Conservation (phyloP, 2,329 filamentous ascomycete species). For the Calonectria pseudoreteaudii region DNA sequence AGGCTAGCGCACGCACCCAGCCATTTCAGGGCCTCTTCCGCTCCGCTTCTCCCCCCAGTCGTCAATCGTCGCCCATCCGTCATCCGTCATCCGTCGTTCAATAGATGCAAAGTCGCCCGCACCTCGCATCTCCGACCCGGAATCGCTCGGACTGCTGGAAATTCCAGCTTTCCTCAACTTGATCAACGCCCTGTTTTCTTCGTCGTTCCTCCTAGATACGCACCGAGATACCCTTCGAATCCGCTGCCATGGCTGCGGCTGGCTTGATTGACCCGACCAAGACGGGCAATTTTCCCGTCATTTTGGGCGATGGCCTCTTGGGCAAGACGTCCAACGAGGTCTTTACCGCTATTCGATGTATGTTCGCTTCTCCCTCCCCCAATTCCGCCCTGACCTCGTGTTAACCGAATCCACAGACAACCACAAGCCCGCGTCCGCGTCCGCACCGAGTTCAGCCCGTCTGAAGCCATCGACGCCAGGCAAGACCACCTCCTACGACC, state of each 20-base stretch:
- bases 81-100: background rate
- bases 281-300: slow-evolving; percentile 71
- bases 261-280: slow-evolving; percentile 70
- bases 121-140: background rate
- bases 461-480: slow-evolving; percentile 63
- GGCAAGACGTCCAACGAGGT: slow-evolving; percentile 67
- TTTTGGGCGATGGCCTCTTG: slow-evolving; percentile 71
- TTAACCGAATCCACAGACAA: slow-evolving; percentile 61
- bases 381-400: background rate
- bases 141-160: background rate
- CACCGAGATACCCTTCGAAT: background rate
- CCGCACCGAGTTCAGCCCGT: slow-evolving; percentile 60
- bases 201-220: background rate
- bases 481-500: slow-evolving; percentile 66
- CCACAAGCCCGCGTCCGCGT: slow-evolving; percentile 67
- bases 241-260: slow-evolving; percentile 43
- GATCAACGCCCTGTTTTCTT: background rate
- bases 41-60: slow-evolving; percentile 2
- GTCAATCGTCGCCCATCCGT: background rate
- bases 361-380: slow-evolving; percentile 35
- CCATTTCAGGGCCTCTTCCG: slow-evolving; percentile 2
- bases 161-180: background rate
- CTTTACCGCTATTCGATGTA: slow-evolving; percentile 72
- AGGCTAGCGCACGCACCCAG: slow-evolving; percentile 8
- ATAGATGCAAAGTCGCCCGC: background rate